Percentiles rank a stretch among this genome's conserved stretches.
phyloP scores from a whole-genome alignment of 2,329 filamentous ascomycete species.

The Neopestalotiopsis clavispora region DNA sequence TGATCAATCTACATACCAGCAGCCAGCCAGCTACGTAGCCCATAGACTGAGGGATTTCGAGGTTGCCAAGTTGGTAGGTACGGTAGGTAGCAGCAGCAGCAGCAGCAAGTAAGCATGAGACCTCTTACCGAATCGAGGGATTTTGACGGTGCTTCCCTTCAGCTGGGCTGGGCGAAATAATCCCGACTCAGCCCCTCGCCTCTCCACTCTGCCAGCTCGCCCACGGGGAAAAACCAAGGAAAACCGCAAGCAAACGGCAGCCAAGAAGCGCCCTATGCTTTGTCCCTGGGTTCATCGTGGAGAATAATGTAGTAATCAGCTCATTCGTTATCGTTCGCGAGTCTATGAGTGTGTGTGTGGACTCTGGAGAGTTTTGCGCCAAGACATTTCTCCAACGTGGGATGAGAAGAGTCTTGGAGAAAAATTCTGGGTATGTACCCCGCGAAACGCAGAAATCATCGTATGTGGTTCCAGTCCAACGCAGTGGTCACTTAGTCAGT shows the following conservation, averaged over 20 bases:
- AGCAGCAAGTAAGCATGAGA: not conserved
- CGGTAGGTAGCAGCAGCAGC: not conserved
- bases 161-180: not conserved
- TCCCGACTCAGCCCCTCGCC: not conserved
- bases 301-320: not conserved
- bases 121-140: not conserved
- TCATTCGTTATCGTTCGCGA: too few species aligned
- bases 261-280: not conserved
- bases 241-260: not conserved
- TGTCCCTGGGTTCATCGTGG: not conserved
- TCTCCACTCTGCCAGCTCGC: not conserved
- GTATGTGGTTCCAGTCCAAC: too few species aligned
- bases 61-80: not conserved
- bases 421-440: not conserved
- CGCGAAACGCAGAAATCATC: not conserved
- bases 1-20: not conserved
- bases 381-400: not conserved
- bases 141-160: not conserved
- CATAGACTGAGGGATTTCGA: not conserved
- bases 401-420: not conserved
- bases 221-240: not conserved
- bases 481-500: too few species aligned
- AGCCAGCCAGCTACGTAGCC: not conserved
- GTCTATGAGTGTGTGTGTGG: too few species aligned
- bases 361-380: not conserved